phyloP scores from a whole-genome alignment of 768 basidiomycete species.

The Cubamyces lactineus region DNA sequence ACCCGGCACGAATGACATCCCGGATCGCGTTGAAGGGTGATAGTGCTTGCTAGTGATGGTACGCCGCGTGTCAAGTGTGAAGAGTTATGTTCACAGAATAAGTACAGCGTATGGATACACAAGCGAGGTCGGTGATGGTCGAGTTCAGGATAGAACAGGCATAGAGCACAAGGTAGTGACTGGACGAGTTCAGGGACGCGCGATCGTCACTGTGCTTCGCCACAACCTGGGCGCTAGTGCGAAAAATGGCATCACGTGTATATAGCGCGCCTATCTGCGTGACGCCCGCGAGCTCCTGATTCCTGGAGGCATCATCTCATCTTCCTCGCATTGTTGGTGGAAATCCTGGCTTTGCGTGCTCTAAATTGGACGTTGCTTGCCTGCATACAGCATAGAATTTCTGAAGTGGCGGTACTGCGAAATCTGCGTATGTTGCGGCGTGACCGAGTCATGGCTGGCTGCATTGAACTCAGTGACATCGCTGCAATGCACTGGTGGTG shows the following conservation, averaged over 20 bases:
- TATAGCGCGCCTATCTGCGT: neutral
- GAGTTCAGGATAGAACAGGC: neutral
- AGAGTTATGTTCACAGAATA: no score
- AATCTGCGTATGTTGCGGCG: constrained; percentile 1
- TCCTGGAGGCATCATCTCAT: no score
- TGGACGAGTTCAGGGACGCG: neutral
- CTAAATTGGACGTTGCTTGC: no score
- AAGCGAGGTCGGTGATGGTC: neutral
- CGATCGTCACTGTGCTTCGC: neutral
- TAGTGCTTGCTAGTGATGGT: neutral
- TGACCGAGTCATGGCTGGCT: constrained; percentile 23
- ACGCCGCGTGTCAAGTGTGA: neutral
- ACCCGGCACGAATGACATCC: constrained; percentile 22
- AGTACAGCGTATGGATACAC: neutral
- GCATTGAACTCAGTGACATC: constrained; percentile 18
- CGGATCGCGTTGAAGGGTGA: neutral
- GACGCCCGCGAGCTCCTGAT: constrained; percentile 1
- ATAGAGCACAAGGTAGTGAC: neutral
- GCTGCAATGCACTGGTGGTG: neutral
- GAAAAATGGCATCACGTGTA: constrained; percentile 19
- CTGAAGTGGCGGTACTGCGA: no score
- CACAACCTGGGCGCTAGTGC: neutral
- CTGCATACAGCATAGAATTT: no score
- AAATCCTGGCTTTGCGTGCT: no score
- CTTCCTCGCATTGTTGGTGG: no score